Evolutionary conservation across 352 stramenopile genomes (phyloP).

Genomic region (Aphanomyces cochlioides): DNA sequence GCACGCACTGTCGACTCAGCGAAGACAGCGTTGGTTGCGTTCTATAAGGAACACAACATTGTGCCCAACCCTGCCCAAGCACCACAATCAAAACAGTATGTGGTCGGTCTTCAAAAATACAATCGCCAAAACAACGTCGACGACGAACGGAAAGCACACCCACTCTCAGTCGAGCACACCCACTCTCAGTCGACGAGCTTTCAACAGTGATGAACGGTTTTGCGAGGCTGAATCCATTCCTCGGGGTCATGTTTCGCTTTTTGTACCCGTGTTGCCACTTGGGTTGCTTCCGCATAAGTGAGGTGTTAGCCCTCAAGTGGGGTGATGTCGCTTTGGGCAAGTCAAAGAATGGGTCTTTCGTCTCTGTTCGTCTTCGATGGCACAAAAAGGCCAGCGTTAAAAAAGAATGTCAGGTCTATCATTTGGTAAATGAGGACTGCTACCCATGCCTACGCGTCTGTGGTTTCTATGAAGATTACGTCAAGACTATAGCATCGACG

Average conservation of each 20-base stretch:
- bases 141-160: neutral
- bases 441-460: too few species aligned
- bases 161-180: too few species aligned
- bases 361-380: neutral
- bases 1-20: neutral
- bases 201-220: neutral
- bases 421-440: neutral
- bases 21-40: neutral
- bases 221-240: neutral
- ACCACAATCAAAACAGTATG: neutral
- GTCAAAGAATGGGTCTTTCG: neutral
- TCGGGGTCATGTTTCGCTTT: neutral
- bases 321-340: neutral
- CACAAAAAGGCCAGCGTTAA: neutral
- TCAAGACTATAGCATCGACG: neutral
- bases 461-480: slow-evolving; percentile 1
- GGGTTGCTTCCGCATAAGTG: neutral
- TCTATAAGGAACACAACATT: slow-evolving; percentile 4
- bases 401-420: neutral
- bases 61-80: neutral
- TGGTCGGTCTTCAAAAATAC: neutral
- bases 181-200: neutral
- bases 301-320: neutral
- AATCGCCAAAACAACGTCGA: neutral
- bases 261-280: too few species aligned